Conservation (phyloP, 768 basidiomycete species). For the Hebeloma cylindrosporum region DNA sequence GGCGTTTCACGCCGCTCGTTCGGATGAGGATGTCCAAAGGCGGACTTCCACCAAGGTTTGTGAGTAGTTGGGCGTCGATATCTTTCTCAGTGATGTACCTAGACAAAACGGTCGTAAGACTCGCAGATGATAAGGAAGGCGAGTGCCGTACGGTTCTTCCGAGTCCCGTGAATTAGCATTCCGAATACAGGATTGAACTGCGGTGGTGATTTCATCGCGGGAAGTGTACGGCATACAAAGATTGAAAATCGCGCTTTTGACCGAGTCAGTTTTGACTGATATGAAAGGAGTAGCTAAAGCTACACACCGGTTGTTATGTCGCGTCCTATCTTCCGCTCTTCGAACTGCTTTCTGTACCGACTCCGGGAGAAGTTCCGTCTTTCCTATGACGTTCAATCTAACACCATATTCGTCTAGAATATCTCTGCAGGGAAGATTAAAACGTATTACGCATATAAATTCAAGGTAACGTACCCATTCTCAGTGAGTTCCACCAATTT, state of each 20-base stretch:
- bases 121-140: not conserved
- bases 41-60: slow-evolving; percentile 61
- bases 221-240: slow-evolving; percentile 92
- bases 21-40: slow-evolving; percentile 89
- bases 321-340: slow-evolving; percentile 77
- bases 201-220: slow-evolving; percentile 85
- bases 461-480: slow-evolving; percentile 64
- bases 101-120: not conserved
- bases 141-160: slow-evolving; percentile 19
- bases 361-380: slow-evolving; percentile 72
- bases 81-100: slow-evolving; percentile 61
- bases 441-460: not conserved
- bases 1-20: slow-evolving; percentile 85
- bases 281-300: not conserved
- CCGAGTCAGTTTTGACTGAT: not conserved
- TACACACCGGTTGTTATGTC: slow-evolving; percentile 65
- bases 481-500: slow-evolving; percentile 76
- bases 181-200: slow-evolving; percentile 57
- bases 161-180: slow-evolving; percentile 29
- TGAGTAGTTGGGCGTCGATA: slow-evolving; percentile 68
- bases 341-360: slow-evolving; percentile 65
- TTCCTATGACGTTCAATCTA: slow-evolving; percentile 80
- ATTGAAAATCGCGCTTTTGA: slow-evolving; percentile 78
- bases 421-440: slow-evolving; percentile 46
- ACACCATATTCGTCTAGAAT: slow-evolving; percentile 82